Evolutionary conservation across 1,284 basidiomycete genomes (phyloP).

Genomic region (Ceratobasidium sp.): DNA sequence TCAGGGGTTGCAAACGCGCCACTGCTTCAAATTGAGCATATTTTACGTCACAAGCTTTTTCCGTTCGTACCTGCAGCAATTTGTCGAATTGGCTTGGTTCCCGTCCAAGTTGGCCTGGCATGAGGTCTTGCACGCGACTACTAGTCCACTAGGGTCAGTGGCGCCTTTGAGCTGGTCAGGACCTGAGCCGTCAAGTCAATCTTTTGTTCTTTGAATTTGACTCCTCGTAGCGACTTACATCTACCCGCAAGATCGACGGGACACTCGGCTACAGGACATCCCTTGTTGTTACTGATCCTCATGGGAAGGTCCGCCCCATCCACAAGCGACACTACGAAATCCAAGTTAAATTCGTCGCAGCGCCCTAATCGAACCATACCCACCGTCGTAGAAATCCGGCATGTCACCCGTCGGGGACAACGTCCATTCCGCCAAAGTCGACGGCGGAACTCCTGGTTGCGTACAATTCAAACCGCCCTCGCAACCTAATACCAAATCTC

Average conservation of each 20-base stretch:
- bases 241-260: conserved; percentile 33
- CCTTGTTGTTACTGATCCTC: conserved; percentile 47
- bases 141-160: neutral
- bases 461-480: conserved; percentile 68
- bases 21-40: neutral
- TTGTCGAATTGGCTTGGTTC: conserved; percentile 51
- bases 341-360: neutral
- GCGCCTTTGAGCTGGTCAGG: conserved; percentile 43
- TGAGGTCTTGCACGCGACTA: conserved; percentile 47
- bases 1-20: conserved; percentile 26
- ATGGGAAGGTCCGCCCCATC: conserved; percentile 54
- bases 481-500: conserved; percentile 47
- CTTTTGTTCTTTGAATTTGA: no score
- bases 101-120: conserved; percentile 49
- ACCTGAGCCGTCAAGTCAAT: conserved; percentile 3
- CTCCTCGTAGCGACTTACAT: conserved; percentile 9
- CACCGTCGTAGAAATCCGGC: conserved; percentile 57
- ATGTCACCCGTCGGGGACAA: conserved; percentile 43
- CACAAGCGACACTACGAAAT: conserved; percentile 51
- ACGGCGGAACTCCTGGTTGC: conserved; percentile 68
- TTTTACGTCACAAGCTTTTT: conserved; percentile 54
- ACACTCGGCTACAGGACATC: conserved; percentile 50
- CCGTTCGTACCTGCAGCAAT: conserved; percentile 59
- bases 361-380: neutral
- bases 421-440: conserved; percentile 58